Conservation (phyloP, 129 eudicot genomes). For the Rutidosis leptorrhynchoides region DNA sequence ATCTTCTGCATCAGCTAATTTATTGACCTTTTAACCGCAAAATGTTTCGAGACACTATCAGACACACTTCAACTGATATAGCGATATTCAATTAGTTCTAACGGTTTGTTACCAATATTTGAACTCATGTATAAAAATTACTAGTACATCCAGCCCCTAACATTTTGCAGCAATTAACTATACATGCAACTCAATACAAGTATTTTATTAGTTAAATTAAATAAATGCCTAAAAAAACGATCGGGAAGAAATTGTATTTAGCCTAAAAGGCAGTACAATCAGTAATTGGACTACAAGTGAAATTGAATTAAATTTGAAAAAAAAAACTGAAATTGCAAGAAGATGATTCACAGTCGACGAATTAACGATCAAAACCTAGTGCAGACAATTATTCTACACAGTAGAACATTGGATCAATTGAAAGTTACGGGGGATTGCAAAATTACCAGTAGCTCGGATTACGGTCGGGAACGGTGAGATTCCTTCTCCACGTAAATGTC, state of each 20-base stretch:
- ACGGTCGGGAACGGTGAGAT: slow-evolving; percentile 14
- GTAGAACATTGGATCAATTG: neutral
- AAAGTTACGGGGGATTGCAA: slow-evolving; percentile 5
- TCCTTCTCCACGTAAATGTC: neutral
- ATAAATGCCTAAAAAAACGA: neutral
- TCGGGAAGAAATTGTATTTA: neutral
- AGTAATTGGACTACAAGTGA: slow-evolving; percentile 3
- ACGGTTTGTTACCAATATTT: neutral
- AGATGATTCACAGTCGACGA: neutral
- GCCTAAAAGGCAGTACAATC: slow-evolving; percentile 6
- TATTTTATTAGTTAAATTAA: neutral
- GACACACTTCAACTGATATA: neutral
- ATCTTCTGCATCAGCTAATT: neutral
- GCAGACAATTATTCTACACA: neutral
- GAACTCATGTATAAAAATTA: too few relatives aligned
- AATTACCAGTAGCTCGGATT: slow-evolving; percentile 19
- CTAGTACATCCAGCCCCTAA: neutral
- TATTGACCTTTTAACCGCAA: neutral
- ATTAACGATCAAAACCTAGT: slow-evolving; percentile 11
- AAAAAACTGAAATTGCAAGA: slow-evolving; percentile 15
- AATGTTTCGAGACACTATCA: neutral
- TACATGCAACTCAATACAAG: slow-evolving; percentile 4
- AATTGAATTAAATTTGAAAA: slow-evolving; percentile 6
- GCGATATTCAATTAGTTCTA: neutral
- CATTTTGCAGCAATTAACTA: slow-evolving; percentile 6